These are phyloP conservation scores for Brassica cretica DNA, from an alignment of 345 rosid species.

Conservation along the genomic window DNA sequence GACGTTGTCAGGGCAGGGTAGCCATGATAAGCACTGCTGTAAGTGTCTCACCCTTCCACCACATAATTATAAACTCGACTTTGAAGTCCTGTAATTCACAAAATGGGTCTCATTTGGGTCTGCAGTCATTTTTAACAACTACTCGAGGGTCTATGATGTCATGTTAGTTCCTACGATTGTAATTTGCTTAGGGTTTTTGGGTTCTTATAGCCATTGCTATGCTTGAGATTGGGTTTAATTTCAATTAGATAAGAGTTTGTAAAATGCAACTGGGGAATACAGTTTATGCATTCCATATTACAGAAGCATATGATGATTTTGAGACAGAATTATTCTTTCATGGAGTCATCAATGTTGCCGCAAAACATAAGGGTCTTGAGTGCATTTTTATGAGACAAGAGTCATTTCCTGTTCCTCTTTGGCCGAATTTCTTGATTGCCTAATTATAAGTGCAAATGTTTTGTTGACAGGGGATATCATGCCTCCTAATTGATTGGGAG, in stretches of 20 bases:
- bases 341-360: too few species aligned
- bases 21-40: neutral
- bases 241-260: neutral
- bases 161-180: neutral
- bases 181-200: neutral
- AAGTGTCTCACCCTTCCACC: neutral
- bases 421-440: neutral
- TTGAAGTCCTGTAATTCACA: neutral
- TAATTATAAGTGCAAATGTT: too few species aligned
- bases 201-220: neutral
- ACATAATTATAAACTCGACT: neutral
- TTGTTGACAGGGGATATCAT: neutral
- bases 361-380: neutral
- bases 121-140: neutral
- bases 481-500: neutral
- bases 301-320: neutral
- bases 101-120: neutral
- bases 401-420: neutral
- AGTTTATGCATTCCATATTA: neutral
- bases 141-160: neutral
- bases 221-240: neutral
- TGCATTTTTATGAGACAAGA: neutral
- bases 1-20: neutral
- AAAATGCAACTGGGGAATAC: neutral
- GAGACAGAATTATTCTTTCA: neutral